A percentile compares a stretch with the other conserved stretches of the same genome.
These are phyloP conservation scores for Pyrenula aspistea DNA, from an alignment of 495 filamentous ascomycete species.

Conservation along the genomic window DNA sequence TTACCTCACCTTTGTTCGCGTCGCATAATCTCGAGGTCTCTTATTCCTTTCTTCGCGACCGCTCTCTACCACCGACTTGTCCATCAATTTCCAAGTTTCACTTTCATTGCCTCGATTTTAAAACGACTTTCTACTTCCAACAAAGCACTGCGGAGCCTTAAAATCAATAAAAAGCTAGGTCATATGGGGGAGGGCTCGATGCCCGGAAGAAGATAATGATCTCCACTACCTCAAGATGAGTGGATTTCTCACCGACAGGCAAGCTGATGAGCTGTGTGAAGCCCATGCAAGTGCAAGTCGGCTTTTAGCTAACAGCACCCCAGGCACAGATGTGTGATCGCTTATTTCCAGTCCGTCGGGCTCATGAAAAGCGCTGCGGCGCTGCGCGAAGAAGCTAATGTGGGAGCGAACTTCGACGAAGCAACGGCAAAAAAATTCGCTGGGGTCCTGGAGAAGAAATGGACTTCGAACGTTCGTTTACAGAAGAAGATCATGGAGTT, in stretches of 20 bases:
- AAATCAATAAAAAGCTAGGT: neutral
- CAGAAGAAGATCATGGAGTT: conserved; percentile 98
- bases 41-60: too few species aligned
- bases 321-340: conserved; percentile 84
- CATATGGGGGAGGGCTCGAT: neutral
- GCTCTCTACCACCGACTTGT: too few species aligned
- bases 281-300: neutral
- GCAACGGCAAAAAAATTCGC: conserved; percentile 79
- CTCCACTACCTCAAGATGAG: conserved; percentile 38
- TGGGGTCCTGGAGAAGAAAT: conserved; percentile 85
- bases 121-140: neutral
- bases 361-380: conserved; percentile 55
- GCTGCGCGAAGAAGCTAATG: conserved; percentile 39
- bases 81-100: neutral
- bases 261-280: conserved; percentile 86
- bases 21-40: too few species aligned
- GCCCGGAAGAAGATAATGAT: neutral
- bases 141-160: neutral
- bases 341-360: conserved; percentile 68
- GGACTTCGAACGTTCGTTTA: conserved; percentile 81
- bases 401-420: conserved; percentile 63
- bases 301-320: conserved; percentile 5
- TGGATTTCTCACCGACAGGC: conserved; percentile 63
- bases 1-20: too few species aligned
- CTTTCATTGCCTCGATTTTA: neutral